phyloP scores from a whole-genome alignment of 2,329 filamentous ascomycete species.

The Neophaeococcomyces aloes region DNA sequence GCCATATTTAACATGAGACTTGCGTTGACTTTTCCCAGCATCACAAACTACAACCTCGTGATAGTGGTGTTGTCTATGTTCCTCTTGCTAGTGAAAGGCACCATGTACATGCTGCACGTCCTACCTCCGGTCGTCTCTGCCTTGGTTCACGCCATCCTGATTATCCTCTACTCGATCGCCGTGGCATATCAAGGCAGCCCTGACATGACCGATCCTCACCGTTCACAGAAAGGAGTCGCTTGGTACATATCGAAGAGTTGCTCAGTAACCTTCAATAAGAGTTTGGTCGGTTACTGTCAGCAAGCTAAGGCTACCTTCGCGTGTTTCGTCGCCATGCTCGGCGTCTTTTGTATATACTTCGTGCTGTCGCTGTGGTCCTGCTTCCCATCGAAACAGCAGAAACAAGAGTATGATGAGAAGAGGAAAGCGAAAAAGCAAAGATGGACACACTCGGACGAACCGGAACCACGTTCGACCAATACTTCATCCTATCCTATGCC shows the following conservation, averaged over 20 bases:
- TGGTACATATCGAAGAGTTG: slow-evolving; percentile 57
- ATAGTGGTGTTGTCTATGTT: slow-evolving; percentile 52
- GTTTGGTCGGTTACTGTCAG: slow-evolving; percentile 44
- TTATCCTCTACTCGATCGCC: slow-evolving; percentile 45
- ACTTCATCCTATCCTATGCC: slow-evolving; percentile 24
- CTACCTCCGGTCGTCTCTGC: slow-evolving; percentile 47
- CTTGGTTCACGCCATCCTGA: slow-evolving; percentile 40
- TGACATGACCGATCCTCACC: slow-evolving; percentile 47
- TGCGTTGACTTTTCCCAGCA: slow-evolving; percentile 31
- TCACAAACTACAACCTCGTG: slow-evolving; percentile 52
- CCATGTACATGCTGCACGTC: slow-evolving; percentile 46
- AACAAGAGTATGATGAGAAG: slow-evolving; percentile 26
- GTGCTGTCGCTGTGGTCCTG: slow-evolving; percentile 17
- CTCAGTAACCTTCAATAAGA: slow-evolving; percentile 37
- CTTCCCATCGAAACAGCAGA: slow-evolving; percentile 30
- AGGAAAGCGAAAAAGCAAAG: slow-evolving; percentile 31
- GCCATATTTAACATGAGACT: slow-evolving; percentile 9
- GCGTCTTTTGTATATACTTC: slow-evolving; percentile 18
- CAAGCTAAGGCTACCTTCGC: slow-evolving; percentile 51
- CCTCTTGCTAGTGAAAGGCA: slow-evolving; percentile 47
- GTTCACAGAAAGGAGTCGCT: slow-evolving; percentile 45
- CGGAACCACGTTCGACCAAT: slow-evolving; percentile 21
- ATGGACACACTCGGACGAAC: slow-evolving; percentile 24
- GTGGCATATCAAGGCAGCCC: slow-evolving; percentile 46
- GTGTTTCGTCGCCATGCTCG: slow-evolving; percentile 45